phyloP scores from a whole-genome alignment of 345 rosid genomes.

The Noccaea caerulescens region DNA sequence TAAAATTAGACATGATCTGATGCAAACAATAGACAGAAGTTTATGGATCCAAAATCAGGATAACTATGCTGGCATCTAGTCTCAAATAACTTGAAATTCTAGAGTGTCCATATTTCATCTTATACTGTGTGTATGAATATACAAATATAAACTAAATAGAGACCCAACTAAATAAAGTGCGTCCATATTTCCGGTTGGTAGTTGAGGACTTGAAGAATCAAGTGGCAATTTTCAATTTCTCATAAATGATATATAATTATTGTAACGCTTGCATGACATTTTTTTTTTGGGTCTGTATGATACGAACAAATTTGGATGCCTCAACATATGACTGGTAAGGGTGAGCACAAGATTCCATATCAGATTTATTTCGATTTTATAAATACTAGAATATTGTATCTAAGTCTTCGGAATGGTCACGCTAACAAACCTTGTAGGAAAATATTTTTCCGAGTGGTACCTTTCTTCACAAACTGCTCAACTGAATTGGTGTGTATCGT shows the following conservation, averaged over 20 bases:
- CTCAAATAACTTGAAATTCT: background rate
- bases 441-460: no score
- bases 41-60: no score
- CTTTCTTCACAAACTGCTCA: no score
- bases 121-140: background rate
- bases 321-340: background rate
- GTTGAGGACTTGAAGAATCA: conserved; percentile 43
- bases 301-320: background rate
- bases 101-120: no score
- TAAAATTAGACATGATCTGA: no score
- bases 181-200: conserved; percentile 33
- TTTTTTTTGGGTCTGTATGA: background rate
- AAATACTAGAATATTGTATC: no score
- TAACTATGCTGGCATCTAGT: background rate
- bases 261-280: conserved; percentile 17
- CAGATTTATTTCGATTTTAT: no score
- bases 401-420: no score
- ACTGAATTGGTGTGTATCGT: no score
- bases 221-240: conserved; percentile 25
- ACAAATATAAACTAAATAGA: background rate
- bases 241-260: conserved; percentile 19
- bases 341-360: no score
- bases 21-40: no score
- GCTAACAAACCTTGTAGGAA: no score
- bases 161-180: background rate